Conservation (phyloP, 352 stramenopile genomes). For the Phytophthora melonis region DNA sequence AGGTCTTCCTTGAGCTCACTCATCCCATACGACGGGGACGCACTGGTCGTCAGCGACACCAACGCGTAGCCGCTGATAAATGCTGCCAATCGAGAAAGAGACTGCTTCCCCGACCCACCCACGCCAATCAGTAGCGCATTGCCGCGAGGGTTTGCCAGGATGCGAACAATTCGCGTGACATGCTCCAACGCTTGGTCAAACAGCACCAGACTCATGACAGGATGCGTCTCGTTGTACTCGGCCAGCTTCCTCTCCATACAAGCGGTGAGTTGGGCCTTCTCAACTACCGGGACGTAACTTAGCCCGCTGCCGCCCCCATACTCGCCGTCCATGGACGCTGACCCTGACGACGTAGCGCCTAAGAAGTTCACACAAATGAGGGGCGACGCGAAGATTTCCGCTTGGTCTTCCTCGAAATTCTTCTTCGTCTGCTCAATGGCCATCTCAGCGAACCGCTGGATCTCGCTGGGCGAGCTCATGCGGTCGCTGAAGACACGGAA, state of each 20-base stretch:
- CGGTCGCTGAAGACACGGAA: slow-evolving; percentile 93
- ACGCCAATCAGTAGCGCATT: slow-evolving; percentile 90
- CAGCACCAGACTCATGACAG: slow-evolving; percentile 93
- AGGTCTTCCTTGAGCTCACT: slow-evolving; percentile 90
- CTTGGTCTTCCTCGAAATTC: slow-evolving; percentile 84
- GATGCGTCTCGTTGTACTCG: slow-evolving; percentile 93
- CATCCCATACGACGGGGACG: slow-evolving; percentile 70
- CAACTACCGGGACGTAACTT: slow-evolving; percentile 60
- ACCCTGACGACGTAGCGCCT: slow-evolving; percentile 4
- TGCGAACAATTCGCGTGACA: slow-evolving; percentile 87
- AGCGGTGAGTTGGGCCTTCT: slow-evolving; percentile 61
- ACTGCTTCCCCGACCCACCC: slow-evolving; percentile 91
- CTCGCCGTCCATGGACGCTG: slow-evolving; percentile 18
- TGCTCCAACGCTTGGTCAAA: slow-evolving; percentile 94
- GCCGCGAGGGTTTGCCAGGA: slow-evolving; percentile 78
- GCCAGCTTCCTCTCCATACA: slow-evolving; percentile 73
- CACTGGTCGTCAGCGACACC: slow-evolving; percentile 66
- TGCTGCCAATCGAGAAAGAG: slow-evolving; percentile 86
- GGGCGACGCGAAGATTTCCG: slow-evolving; percentile 72
- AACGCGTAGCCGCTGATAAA: slow-evolving; percentile 89
- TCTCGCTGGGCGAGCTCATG: slow-evolving; percentile 78
- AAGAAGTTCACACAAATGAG: slow-evolving; percentile 84
- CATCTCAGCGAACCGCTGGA: slow-evolving; percentile 85
- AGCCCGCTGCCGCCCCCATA: slow-evolving; percentile 26
- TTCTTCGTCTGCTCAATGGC: slow-evolving; percentile 89